Base-by-base conservation (phyloP, 192 early-diverging fungal genomes). In the Physocladia obscura region DNA sequence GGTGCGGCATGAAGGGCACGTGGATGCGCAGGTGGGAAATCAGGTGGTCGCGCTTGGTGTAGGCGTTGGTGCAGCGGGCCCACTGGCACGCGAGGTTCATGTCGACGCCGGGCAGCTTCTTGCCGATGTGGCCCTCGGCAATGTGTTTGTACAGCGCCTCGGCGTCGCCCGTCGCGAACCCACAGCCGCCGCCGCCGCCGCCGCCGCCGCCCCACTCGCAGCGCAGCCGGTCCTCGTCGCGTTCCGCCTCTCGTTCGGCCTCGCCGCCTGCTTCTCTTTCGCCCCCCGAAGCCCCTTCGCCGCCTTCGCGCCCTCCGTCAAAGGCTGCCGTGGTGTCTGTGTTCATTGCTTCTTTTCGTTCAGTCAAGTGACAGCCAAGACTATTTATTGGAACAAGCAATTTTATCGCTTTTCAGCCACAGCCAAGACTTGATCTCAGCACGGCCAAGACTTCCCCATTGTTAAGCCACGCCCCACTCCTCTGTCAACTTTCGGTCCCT, bases 21-120 rank as follows among this genome's bases (percentile, higher is more conserved):
- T 98, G 96, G 49, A 95, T 90, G 58, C 94, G 83, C 67, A 97
- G 78, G 72, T 98, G 96, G n/a, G 89, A 91, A 21, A 95, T 98
- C 51, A 97, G 91, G 75, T 98, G 96, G 76, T 98, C 96, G 67
- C 96, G 81, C 83, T 98, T 98, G 26, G 81, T 77, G 40, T 88
- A 89, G 49, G 75, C 75, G 30, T 88, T 80, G n/a, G 73, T 71
- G 80, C 96, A 97, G 36, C 80, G 86, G 38, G 89, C 90, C 95
- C 95, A 98, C 50, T 86, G 83, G 79, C 96, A 98, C 49, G 77
- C 82, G 40, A 98, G 86, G 49, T 90, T 93, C 34, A 96, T 81
- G 74, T 95, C 96, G 71, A 89, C 87, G 29, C 88, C 90, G 3
- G 91, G 81, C 6, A 44, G 8, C 40, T 44, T 44, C 40, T 44